These are phyloP conservation scores for Kernera saxatilis DNA, from an alignment of 345 rosid genomes.

Conservation along the genomic window DNA sequence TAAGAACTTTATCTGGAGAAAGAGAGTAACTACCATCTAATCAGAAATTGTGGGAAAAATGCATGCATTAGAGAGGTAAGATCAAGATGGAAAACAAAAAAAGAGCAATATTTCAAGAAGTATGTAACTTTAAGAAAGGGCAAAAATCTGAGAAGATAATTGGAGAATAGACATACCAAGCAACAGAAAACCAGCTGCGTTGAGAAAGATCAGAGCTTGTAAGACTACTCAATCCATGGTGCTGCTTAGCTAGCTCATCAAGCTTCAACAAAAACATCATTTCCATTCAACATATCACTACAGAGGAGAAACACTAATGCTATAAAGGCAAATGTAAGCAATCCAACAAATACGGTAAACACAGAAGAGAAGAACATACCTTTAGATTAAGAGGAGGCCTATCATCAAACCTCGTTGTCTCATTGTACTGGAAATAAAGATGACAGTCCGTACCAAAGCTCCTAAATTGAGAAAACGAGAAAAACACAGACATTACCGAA, in stretches of 20 bases:
- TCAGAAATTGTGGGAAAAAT: too few species aligned
- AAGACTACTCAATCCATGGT: not conserved
- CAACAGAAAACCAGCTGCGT: not conserved
- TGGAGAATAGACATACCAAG: not conserved
- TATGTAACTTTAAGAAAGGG: not conserved
- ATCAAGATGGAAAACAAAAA: too few species aligned
- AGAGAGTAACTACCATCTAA: too few species aligned
- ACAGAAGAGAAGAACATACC: not conserved
- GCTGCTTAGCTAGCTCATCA: not conserved
- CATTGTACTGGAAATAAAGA: not conserved
- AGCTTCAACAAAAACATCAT: not conserved
- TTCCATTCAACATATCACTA: not conserved
- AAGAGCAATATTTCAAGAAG: too few species aligned
- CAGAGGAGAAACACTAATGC: not conserved
- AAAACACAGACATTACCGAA: not conserved
- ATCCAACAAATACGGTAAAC: not conserved
- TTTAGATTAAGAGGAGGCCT: not conserved
- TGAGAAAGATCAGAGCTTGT: not conserved
- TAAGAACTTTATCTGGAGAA: too few species aligned
- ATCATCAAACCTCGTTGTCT: not conserved
- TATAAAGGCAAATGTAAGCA: not conserved
- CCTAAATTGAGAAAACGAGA: slow-evolving; percentile 5
- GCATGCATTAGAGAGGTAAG: too few species aligned
- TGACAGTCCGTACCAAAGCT: not conserved
- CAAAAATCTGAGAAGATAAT: not conserved